Percentiles rank a stretch among this genome's conserved stretches.
These are phyloP conservation scores for Fusarium floridanum DNA, from an alignment of 2,329 filamentous ascomycete species.

Conservation along the genomic window DNA sequence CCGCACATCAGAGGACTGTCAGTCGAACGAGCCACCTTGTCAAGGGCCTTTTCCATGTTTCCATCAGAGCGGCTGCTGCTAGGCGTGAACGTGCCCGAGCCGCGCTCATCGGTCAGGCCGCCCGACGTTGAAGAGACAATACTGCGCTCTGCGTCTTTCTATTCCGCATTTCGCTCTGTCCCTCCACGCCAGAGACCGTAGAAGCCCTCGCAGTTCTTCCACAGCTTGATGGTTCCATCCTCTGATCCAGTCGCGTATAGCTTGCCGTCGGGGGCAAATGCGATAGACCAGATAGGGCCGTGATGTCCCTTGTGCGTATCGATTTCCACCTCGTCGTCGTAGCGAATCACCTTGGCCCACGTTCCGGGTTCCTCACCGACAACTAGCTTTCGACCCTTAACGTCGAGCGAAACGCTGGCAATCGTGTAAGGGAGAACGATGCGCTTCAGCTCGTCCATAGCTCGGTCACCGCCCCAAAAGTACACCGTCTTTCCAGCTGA, in stretches of 20 bases:
- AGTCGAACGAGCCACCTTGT: neutral
- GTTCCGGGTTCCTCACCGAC: slow-evolving; percentile 93
- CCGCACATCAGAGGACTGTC: slow-evolving; percentile 5
- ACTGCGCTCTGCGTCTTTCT: slow-evolving; percentile 49
- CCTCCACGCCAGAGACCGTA: slow-evolving; percentile 74
- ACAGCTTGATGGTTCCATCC: slow-evolving; percentile 96
- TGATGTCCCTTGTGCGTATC: slow-evolving; percentile 98
- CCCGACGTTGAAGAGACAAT: slow-evolving; percentile 37
- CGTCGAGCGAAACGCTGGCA: slow-evolving; percentile 89
- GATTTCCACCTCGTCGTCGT: slow-evolving; percentile 84
- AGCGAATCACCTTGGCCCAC: slow-evolving; percentile 95
- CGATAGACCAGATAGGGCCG: slow-evolving; percentile 95
- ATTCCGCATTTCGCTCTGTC: slow-evolving; percentile 54
- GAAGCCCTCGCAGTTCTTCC: slow-evolving; percentile 76
- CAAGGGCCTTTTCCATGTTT: slow-evolving; percentile 11
- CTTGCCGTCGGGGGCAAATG: slow-evolving; percentile 95
- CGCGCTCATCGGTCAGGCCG: slow-evolving; percentile 12
- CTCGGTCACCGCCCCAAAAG: slow-evolving; percentile 84
- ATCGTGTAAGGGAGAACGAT: slow-evolving; percentile 86
- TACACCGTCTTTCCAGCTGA: slow-evolving; percentile 95
- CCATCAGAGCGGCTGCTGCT: slow-evolving; percentile 27
- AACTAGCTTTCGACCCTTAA: slow-evolving; percentile 83
- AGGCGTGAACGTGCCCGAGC: slow-evolving; percentile 12
- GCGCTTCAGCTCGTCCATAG: slow-evolving; percentile 81
- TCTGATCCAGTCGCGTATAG: slow-evolving; percentile 97